phyloP scores from a whole-genome alignment of 441 rosid genomes.

The Arabidopsis lyrata region DNA sequence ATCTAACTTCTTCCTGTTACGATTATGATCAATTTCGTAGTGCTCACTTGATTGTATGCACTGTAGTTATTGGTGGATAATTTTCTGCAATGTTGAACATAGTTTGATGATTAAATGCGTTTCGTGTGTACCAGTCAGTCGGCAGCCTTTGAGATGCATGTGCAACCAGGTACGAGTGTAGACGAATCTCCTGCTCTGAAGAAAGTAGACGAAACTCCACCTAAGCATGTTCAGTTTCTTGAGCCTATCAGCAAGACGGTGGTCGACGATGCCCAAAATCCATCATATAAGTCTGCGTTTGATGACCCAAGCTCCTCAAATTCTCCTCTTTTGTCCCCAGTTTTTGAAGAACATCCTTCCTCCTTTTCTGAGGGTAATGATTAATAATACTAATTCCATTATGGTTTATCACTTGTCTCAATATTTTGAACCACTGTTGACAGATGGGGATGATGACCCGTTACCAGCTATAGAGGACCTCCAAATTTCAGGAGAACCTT shows the following conservation, averaged over 20 bases:
- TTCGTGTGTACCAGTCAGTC: conserved; percentile 54
- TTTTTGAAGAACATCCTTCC: conserved; percentile 90
- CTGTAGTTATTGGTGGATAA: conserved; percentile 25
- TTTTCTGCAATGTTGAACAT: conserved; percentile 26
- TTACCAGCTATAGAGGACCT: conserved; percentile 90
- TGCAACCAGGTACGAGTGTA: conserved; percentile 44
- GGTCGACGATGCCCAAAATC: conserved; percentile 54
- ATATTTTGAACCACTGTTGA: conserved; percentile 35
- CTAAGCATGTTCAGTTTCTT: conserved; percentile 79
- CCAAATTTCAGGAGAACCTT: conserved; percentile 95
- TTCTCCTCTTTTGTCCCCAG: conserved; percentile 77
- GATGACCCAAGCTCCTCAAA: conserved; percentile 76
- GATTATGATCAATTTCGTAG: background rate
- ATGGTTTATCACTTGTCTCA: conserved; percentile 34
- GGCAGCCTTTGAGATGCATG: conserved; percentile 51
- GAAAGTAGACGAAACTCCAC: conserved; percentile 9
- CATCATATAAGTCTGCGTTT: conserved; percentile 51
- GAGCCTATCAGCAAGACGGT: conserved; percentile 78
- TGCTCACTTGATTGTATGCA: conserved; percentile 16
- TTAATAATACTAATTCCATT: conserved; percentile 10
- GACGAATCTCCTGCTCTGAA: conserved; percentile 48
- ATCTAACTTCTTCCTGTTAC: conserved; percentile 5
- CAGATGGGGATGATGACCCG: conserved; percentile 95
- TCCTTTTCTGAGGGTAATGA: conserved; percentile 92
- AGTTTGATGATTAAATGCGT: conserved; percentile 38